Evolutionary conservation across 495 filamentous ascomycete genomes (phyloP).

Genomic region (Parmelia sp.): DNA sequence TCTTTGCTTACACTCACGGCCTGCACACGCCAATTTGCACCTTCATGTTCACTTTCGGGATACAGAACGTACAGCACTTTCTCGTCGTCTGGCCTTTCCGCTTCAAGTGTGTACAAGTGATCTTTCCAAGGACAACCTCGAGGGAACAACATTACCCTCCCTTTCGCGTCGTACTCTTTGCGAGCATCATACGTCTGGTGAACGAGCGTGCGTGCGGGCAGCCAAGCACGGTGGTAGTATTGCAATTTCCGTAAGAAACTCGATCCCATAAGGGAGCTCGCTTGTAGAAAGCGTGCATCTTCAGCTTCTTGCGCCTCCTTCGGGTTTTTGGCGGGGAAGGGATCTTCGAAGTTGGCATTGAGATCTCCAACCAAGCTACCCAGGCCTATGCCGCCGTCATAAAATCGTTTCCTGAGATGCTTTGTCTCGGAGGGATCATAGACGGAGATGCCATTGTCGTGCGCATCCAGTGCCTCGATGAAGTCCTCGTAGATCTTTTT

Average conservation of each 20-base stretch:
- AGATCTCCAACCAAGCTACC: slow-evolving; percentile 76
- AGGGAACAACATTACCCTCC: slow-evolving; percentile 72
- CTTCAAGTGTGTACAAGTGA: slow-evolving; percentile 85
- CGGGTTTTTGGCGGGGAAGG: slow-evolving; percentile 1
- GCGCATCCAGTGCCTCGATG: slow-evolving; percentile 92
- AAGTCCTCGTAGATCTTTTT: slow-evolving; percentile 88
- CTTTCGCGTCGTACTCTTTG: slow-evolving; percentile 58
- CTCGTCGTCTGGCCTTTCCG: slow-evolving; percentile 44
- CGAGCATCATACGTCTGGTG: slow-evolving; percentile 61
- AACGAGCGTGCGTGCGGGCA: slow-evolving; percentile 79
- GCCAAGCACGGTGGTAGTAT: slow-evolving; percentile 68
- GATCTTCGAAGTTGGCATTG: slow-evolving; percentile 54
- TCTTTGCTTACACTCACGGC: slow-evolving; percentile 71
- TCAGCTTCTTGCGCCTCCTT: slow-evolving; percentile 55
- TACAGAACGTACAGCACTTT: slow-evolving; percentile 87
- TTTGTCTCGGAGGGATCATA: slow-evolving; percentile 66
- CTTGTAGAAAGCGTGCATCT: slow-evolving; percentile 69
- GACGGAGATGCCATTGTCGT: slow-evolving; percentile 86
- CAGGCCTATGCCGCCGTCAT: slow-evolving; percentile 71
- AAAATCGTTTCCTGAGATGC: slow-evolving; percentile 70
- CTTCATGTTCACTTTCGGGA: slow-evolving; percentile 64
- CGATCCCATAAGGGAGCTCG: slow-evolving; percentile 75
- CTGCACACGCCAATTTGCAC: slow-evolving; percentile 86
- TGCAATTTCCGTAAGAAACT: slow-evolving; percentile 72
- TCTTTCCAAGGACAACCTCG: slow-evolving; percentile 88